These are phyloP conservation scores for Saccharomyces mikatae DNA, from an alignment of 805 yeast species.

Conservation along the genomic window DNA sequence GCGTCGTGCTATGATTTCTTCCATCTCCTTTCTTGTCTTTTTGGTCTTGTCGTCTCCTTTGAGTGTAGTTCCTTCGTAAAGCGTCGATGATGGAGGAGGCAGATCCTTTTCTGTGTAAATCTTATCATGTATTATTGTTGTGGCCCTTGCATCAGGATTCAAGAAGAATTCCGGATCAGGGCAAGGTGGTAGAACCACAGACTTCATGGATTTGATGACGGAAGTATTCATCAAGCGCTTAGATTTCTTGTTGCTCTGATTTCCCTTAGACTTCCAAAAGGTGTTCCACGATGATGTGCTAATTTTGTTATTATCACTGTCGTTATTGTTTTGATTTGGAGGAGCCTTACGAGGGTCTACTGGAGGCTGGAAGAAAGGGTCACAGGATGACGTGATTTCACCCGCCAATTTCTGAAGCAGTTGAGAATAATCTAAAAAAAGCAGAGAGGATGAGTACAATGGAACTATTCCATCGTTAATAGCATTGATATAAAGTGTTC, in stretches of 20 bases:
- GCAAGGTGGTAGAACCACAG: slow-evolving; percentile 52
- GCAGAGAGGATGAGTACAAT: slow-evolving; percentile 58
- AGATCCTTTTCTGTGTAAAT: slow-evolving; percentile 42
- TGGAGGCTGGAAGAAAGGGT: background rate
- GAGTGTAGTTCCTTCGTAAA: background rate
- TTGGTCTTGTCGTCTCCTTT: background rate
- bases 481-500: slow-evolving; percentile 71
- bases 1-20: slow-evolving; percentile 51
- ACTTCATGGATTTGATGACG: slow-evolving; percentile 54
- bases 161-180: slow-evolving; percentile 49
- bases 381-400: background rate
- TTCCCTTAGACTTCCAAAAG: background rate
- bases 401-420: background rate
- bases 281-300: background rate
- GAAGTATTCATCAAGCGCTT: slow-evolving; percentile 43
- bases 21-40: slow-evolving; percentile 27
- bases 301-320: background rate
- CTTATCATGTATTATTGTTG: slow-evolving; percentile 55
- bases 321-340: background rate
- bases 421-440: slow-evolving; percentile 51
- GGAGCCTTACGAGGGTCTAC: background rate
- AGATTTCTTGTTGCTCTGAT: slow-evolving; percentile 17
- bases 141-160: slow-evolving; percentile 48
- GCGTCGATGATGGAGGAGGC: slow-evolving; percentile 27
- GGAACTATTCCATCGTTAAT: slow-evolving; percentile 80